Evolutionary conservation across 2,329 filamentous ascomycete species (phyloP), one percentile per base, ranked within the genome.

Genomic region (Grosmannia huntii): DNA sequence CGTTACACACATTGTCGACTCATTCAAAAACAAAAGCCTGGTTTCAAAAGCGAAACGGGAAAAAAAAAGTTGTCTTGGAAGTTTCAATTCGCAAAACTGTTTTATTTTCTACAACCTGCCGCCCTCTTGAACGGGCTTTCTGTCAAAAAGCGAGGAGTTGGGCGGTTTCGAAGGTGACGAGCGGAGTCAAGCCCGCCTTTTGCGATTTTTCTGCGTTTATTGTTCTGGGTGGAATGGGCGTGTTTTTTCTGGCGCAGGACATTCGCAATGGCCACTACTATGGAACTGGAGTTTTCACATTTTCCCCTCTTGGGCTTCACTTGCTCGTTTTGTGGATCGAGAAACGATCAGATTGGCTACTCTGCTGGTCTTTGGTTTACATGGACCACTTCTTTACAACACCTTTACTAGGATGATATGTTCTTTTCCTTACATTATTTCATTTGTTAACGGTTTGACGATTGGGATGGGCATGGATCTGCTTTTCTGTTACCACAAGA

Each of bases 111-210:
- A 52, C 50, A 38, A 19, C n/a, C 23, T 55, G 5, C 16, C 41
- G 21, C 38, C 33, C 14, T 56, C 16, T 21, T 57, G 36, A 10
- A 23, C 23, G 48, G 16, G 25, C 49, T 46, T 14, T 56, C 50
- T 56, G 33, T 44, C 31, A 6, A 36, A 44, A 31, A 60, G 59
- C 59, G 56, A 31, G 59, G 59, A 58, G 59, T 60, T 60, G 53
- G 50, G 49, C 53, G 53, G 57, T 55, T 55, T 55, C 27, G 55
- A 48, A 53, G 50, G 27, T 25, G 50, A 51, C 16, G 31, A 55
- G n/a, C 25, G 55, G 48, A 28, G 49, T 33, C n/a, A 53, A 33
- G 38, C 46, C 56, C 56, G 56, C 56, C 56, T 50, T 28, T 31
- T 50, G 48, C 48, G 31, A 19, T 19, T 50, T 44, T n/a, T 38